Conservation (phyloP, 2,329 filamentous ascomycete genomes). For the Colletotrichum lini region DNA sequence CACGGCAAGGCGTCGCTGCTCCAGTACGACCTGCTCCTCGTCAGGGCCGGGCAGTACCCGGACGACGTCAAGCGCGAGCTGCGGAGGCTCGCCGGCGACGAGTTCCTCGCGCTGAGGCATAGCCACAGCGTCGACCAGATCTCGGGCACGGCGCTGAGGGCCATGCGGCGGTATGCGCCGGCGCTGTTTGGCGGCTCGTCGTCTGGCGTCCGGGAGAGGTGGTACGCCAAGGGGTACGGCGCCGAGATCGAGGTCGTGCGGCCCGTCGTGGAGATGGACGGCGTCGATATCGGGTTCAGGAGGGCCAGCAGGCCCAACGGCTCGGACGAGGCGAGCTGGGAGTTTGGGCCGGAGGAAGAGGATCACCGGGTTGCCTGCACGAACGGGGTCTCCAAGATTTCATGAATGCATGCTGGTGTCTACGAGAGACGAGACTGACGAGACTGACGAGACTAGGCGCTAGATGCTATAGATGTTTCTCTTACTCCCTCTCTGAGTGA, state of each 20-base stretch:
- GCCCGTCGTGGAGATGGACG: slow-evolving; percentile 61
- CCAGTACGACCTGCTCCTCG: slow-evolving; percentile 78
- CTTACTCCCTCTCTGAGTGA: not conserved
- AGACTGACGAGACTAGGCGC: too few species aligned
- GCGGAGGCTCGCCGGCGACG: slow-evolving; percentile 61
- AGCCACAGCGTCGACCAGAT: slow-evolving; percentile 77
- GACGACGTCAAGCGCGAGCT: slow-evolving; percentile 66
- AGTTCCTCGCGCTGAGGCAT: slow-evolving; percentile 71
- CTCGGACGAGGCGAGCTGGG: slow-evolving; percentile 70
- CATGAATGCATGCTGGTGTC: not conserved
- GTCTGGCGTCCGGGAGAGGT: slow-evolving; percentile 63
- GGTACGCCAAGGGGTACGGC: slow-evolving; percentile 60
- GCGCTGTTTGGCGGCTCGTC: slow-evolving; percentile 66
- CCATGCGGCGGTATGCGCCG: slow-evolving; percentile 67
- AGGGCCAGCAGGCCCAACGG: slow-evolving; percentile 65
- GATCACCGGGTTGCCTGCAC: slow-evolving; percentile 45
- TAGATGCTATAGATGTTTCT: too few species aligned
- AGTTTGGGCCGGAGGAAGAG: slow-evolving; percentile 62
- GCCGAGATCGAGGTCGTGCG: slow-evolving; percentile 57
- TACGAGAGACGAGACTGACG: too few species aligned
- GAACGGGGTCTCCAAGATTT: slow-evolving; percentile 4
- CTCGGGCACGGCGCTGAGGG: slow-evolving; percentile 69
- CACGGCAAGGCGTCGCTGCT: slow-evolving; percentile 74
- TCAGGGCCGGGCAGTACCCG: slow-evolving; percentile 71
- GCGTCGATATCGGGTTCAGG: slow-evolving; percentile 61